A percentile compares a stretch with the other conserved stretches of the same genome.
phyloP scores from a whole-genome alignment of 495 filamentous ascomycete species.

The Monascus purpureus region DNA sequence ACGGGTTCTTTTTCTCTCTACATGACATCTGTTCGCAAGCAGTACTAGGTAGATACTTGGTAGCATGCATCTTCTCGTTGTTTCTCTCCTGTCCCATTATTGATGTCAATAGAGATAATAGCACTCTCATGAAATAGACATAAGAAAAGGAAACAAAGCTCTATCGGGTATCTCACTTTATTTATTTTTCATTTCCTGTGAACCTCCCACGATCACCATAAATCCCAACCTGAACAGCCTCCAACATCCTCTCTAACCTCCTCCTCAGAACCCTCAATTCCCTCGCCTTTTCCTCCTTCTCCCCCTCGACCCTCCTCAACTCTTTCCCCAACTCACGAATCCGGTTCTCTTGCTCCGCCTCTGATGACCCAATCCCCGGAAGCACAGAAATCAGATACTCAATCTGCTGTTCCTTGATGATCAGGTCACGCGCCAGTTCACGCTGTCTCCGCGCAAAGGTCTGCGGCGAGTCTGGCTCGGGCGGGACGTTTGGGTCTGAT shows the following conservation, averaged over 20 bases:
- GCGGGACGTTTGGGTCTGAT: constrained; percentile 19
- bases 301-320: constrained; percentile 56
- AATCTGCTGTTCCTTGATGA: constrained; percentile 89
- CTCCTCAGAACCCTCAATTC: constrained; percentile 56
- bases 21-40: too few relatives aligned
- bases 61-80: too few relatives aligned
- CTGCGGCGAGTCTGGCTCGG: constrained; percentile 44
- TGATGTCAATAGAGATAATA: too few relatives aligned
- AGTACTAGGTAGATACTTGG: too few relatives aligned
- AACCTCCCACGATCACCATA: constrained; percentile 15
- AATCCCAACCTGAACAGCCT: constrained; percentile 24
- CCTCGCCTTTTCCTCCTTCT: constrained; percentile 52
- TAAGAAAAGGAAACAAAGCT: too few relatives aligned
- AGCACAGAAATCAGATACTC: constrained; percentile 69
- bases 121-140: too few relatives aligned
- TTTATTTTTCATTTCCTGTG: background rate
- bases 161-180: background rate
- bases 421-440: constrained; percentile 76
- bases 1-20: too few relatives aligned
- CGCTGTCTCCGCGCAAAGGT: constrained; percentile 55
- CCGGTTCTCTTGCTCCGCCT: constrained; percentile 62
- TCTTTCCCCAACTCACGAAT: constrained; percentile 67
- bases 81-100: too few relatives aligned
- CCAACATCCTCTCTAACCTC: constrained; percentile 49
- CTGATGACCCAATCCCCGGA: constrained; percentile 77